Evolutionary conservation across 805 yeast genomes (phyloP).

Genomic region (Kodamaea neixiangensis): DNA sequence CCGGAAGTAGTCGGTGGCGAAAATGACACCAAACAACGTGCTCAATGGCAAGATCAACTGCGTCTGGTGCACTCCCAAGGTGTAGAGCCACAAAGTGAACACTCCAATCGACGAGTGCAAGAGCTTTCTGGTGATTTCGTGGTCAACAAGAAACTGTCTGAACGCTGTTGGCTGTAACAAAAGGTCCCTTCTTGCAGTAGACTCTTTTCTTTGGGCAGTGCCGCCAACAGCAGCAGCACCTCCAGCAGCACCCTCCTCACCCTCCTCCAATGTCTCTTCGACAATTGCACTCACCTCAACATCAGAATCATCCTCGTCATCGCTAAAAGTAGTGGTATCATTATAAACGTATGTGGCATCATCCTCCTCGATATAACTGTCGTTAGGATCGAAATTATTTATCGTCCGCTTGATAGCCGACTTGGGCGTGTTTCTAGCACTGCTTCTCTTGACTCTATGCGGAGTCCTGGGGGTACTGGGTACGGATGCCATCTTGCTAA

Average conservation of each 20-base stretch:
- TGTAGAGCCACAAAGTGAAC: constrained; percentile 71
- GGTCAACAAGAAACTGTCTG: constrained; percentile 58
- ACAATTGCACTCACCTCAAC: constrained; percentile 10
- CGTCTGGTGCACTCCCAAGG: constrained; percentile 54
- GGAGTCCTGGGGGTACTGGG: constrained; percentile 18
- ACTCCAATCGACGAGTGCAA: constrained; percentile 91
- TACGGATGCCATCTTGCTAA: constrained; percentile 10
- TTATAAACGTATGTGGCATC: constrained; percentile 37
- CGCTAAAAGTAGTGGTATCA: constrained; percentile 22
- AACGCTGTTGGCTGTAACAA: constrained; percentile 12
- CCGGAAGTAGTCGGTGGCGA: constrained; percentile 67
- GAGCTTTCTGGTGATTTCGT: constrained; percentile 86
- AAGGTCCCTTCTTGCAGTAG: not conserved
- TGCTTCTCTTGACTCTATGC: constrained; percentile 7
- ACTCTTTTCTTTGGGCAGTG: not conserved
- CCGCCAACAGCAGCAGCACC: constrained; percentile 6
- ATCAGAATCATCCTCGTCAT: constrained; percentile 17
- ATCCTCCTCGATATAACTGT: constrained; percentile 39
- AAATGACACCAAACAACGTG: constrained; percentile 55
- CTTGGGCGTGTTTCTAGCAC: constrained; percentile 12
- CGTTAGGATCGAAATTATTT: constrained; percentile 24
- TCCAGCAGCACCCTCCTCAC: constrained; percentile 4
- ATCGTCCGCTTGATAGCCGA: constrained; percentile 19
- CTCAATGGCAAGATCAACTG: constrained; percentile 63
- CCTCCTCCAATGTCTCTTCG: constrained; percentile 19